Evolutionary conservation across 2,329 filamentous ascomycete species (phyloP), one percentile per base, ranked within the genome.

Genomic region (Scorias spongiosa): DNA sequence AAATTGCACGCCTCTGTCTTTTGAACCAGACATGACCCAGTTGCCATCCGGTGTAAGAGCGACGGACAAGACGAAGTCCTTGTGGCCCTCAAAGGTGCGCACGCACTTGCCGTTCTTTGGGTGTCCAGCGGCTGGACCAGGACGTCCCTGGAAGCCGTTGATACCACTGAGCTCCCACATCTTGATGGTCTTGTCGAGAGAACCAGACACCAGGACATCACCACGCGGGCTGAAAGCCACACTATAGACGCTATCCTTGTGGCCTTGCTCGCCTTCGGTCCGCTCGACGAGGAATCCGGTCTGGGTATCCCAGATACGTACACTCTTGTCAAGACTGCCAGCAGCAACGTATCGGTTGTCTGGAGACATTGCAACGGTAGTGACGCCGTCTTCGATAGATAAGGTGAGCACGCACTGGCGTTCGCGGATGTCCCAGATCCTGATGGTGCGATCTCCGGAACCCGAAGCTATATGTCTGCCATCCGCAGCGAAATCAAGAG

Each of bases 101-200:
- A 95, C 80, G 61, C 91, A 96, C 63, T 93, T 86, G 54, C 91
- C 89, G 30, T 83, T 82, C 70, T 91, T 93, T 8, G 80, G 45
- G 18, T 47, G 48, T 29, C 45, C 49, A 29, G 74, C 77, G 20
- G 20, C 7, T 36, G 32, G 32, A 9, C n/a, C 9, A 39, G 76
- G 72, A 18, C 48, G 74, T 42, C 50, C 46, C 45, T 49, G 49
- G 37, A 47, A 48, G 39, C 46, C 46, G 28, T 72, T 76, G 79
- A 74, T 55, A 80, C 75, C 53, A 72, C 71, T 54, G 42, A 98
- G 74, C 69, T 95, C 88, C 88, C 91, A 98, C 82, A 96, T 93
- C 71, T 95, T 94, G 71, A 96, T 96, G 0, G 89, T 96, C 72
- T 93, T 93, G 63, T 98, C 91, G 54, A 96, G 69, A 72, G 84